Evolutionary conservation across 768 basidiomycete genomes (phyloP), one percentile per base, ranked within the genome.

Genomic region (Phylloporus sp.): DNA sequence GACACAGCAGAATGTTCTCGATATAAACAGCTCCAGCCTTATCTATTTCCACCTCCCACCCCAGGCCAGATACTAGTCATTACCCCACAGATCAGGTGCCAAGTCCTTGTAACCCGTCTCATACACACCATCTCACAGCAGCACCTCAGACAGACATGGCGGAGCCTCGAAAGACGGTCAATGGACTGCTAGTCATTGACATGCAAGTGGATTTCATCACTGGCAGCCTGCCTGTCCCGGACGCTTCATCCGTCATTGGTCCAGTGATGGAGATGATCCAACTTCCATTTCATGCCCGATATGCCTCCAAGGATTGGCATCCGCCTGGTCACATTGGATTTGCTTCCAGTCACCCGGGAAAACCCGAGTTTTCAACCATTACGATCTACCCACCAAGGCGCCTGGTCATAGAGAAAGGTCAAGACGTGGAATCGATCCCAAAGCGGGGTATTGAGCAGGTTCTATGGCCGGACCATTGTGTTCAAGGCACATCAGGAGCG

Each of bases 381-480:
- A 71, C 51, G 49, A 66, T 66, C 42, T 45, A 41, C 31, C 68
- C 55, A 60, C 74, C 59, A 8, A 51, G 48, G 60, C 71, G 37
- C 22, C 58, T 66, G 31, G 52, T 64, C 28, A 33, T 64, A 59
- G 67, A 53, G 48, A 62, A 38, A 39, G 60, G 62, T 3, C 57
- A 62, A 32, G 53, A 52, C 22, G 35, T 48, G 22, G 0, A 18
- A 17, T 18, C 50, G 9, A 58, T 64, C 57, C 22, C 35, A 4
- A 41, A 53, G 9, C 51, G 49, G 66, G 68, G 28, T 54, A 66
- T 48, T 4, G 61, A 72, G 33, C 84, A 86, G 63, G 74, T 78
- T 22, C 66, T 91, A 26, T 92, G 90, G 90, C 89, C 90, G 1
- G 80, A 80, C 53, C 90, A 91, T 61, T 90, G 89, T 55, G 75